Evolutionary conservation across 345 rosid genomes (phyloP), one percentile per base, ranked within the genome.

Genomic region (Combretum micranthum): DNA sequence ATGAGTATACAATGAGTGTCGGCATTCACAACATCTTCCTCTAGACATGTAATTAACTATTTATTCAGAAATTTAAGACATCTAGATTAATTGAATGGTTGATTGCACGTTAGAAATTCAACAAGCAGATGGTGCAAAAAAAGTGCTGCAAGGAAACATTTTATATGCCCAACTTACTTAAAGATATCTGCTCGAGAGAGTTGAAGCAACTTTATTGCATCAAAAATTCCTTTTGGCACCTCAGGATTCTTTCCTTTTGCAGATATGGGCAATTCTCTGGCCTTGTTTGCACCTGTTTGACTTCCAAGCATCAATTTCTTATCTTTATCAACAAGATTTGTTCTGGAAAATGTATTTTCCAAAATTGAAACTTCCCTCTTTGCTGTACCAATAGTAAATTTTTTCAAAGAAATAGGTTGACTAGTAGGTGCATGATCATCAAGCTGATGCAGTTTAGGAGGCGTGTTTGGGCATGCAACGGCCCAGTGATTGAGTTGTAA

Each of bases 401-500:
- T 56, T 25, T 64, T 59, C 52, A n/a, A 14, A 44, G 63, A 64
- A 58, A 50, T 63, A 50, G 57, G 53, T 54, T 47, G 52, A 56
- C 50, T 19, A 26, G 39, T 52, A 60, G 73, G 65, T 17, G 59
- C 54, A 47, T 47, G 50, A 51, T 32, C 32, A 47, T 68, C 61
- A n/a, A 37, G 55, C 50, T 21, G 71, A 61, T 44, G 43, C 4
- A 11, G 46, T 52, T 47, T 18, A 57, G 63, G 47, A 49, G 64
- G 69, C 20, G 72, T 65, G 50, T 57, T 68, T 2, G 90, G 95
- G 59, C 92, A 91, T 20, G 74, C 52, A 64, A 77, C 70, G 59
- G 96, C 96, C 98, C 96, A 87, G 59, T 91, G 96, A 70, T 67
- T 70, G 47, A 68, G 74, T 73, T 79, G 84, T 67, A 73, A 82